phyloP scores from a whole-genome alignment of 139 green algal genomes.

The Chlorella sorokiniana region DNA sequence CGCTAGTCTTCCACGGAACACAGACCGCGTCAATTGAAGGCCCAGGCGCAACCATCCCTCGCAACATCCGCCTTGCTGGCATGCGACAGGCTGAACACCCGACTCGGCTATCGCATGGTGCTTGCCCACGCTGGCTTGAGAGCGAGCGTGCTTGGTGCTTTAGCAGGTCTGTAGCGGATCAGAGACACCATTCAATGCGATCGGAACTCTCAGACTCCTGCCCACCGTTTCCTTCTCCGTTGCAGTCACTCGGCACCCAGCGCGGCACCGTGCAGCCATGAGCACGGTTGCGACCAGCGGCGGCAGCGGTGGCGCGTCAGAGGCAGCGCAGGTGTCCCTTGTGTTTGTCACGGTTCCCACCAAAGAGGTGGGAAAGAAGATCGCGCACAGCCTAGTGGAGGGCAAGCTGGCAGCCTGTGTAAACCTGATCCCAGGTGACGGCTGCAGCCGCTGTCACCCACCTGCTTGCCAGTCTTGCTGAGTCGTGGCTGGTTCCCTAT shows the following conservation, averaged over 20 bases:
- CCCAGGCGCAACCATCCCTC: no score
- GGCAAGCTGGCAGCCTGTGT: conserved; percentile 79
- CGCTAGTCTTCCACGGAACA: no score
- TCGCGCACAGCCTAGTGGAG: conserved; percentile 63
- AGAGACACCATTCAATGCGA: no score
- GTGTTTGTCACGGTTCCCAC: conserved; percentile 19
- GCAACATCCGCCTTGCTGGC: no score
- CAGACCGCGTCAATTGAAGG: no score
- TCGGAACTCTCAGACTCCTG: no score
- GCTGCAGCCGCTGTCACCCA: not conserved
- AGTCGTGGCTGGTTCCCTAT: not conserved
- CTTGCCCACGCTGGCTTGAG: no score
- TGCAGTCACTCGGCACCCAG: not conserved
- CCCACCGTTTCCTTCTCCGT: no score
- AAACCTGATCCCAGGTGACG: conserved; percentile 73
- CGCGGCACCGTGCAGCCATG: not conserved
- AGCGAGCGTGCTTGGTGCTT: no score
- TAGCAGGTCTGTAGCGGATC: no score
- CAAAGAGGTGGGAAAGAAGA: conserved; percentile 46
- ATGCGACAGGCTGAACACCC: no score
- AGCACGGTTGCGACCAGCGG: not conserved
- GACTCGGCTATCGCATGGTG: no score
- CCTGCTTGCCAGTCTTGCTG: not conserved
- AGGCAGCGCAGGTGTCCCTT: not conserved
- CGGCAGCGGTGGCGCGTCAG: not conserved